Base-by-base conservation (phyloP, 495 filamentous ascomycete genomes). In the Aspergillus ellipticus region DNA sequence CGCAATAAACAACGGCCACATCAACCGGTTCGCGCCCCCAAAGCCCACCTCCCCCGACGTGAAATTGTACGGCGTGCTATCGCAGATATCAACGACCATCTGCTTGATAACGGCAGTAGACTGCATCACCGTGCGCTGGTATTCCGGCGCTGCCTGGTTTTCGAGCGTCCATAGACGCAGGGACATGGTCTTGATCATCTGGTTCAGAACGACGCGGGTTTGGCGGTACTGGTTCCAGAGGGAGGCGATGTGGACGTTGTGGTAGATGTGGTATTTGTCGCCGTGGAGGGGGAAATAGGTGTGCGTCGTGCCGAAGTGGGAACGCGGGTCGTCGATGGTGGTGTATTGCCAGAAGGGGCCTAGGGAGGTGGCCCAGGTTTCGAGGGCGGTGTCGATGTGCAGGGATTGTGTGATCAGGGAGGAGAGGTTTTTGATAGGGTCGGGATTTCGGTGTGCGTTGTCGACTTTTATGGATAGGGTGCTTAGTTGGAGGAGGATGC, bases 1-100 rank as follows among this genome's bases (percentile, higher is more conserved):
- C 10, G 55, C 58, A 58, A 64, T 16, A 13, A 60, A 64, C 41
- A 64, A 58, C n/a, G 61, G 61, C 57, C 54, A 60, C 6, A 51
- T 33, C 7, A 60, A 42, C 35, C 58, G 61, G 10, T 53, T 4
- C 6, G 46, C 41, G 15, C 51, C 58, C 17, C 53, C 61, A 31
- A 64, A 26, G 1, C 41, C 42, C 6, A 17, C 35, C 5, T 55
- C 47, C 13, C 45, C 61, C 0, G 51, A 60, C 6, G 29, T 49
- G 19, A 64, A 60, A 33, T 57, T 31, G 15, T 55, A 65, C 6
- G 55, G 39, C 1, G 62, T 47, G 35, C 62, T 65, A 4, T 56
- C 54, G 21, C 59, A 60, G 6, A 65, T 47, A 24, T 62, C 59
- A 13, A 41, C 45, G 6, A 47, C 54, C 53, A 65, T 42, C 16